A percentile compares a stretch with the other conserved stretches of the same genome.
phyloP scores from a whole-genome alignment of 139 green algal genomes.

The Picochlorum sp. region DNA sequence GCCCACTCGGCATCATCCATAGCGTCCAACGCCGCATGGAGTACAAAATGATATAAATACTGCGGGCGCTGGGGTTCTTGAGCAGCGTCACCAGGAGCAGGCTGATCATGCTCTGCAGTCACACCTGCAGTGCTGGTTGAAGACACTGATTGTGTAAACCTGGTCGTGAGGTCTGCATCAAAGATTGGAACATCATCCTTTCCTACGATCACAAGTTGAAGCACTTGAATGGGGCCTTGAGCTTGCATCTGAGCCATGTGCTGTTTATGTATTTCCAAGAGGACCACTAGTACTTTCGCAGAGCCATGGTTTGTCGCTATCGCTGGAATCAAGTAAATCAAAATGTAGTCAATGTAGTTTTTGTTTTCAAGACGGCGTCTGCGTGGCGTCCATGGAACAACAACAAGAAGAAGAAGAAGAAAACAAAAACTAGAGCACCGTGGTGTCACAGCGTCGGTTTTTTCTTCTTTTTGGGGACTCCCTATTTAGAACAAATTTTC shows the following conservation, averaged over 20 bases:
- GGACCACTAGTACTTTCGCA: too few species aligned
- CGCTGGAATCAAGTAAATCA: too few species aligned
- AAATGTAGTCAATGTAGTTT: too few species aligned
- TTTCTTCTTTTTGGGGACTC: too few species aligned
- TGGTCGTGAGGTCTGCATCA: conserved; percentile 60
- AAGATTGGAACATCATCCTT: conserved; percentile 73
- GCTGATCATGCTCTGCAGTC: not conserved
- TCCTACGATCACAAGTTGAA: conserved; percentile 78
- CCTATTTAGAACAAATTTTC: too few species aligned
- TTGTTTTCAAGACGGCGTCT: not conserved
- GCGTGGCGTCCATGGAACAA: not conserved
- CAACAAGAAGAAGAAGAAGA: too few species aligned
- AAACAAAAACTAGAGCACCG: too few species aligned
- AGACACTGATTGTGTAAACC: not conserved
- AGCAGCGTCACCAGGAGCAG: not conserved
- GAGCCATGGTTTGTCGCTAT: too few species aligned
- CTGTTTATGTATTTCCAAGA: too few species aligned
- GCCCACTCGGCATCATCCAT: conserved; percentile 85
- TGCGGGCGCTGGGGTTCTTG: conserved; percentile 63
- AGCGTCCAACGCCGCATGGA: conserved; percentile 86
- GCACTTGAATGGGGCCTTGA: conserved; percentile 6
- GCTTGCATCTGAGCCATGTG: too few species aligned
- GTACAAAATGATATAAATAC: conserved; percentile 95
- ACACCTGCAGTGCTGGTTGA: too few species aligned
- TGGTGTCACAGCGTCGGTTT: too few species aligned